phyloP scores from a whole-genome alignment of 2,329 filamentous ascomycete species.

The Penicillium capsulatum region DNA sequence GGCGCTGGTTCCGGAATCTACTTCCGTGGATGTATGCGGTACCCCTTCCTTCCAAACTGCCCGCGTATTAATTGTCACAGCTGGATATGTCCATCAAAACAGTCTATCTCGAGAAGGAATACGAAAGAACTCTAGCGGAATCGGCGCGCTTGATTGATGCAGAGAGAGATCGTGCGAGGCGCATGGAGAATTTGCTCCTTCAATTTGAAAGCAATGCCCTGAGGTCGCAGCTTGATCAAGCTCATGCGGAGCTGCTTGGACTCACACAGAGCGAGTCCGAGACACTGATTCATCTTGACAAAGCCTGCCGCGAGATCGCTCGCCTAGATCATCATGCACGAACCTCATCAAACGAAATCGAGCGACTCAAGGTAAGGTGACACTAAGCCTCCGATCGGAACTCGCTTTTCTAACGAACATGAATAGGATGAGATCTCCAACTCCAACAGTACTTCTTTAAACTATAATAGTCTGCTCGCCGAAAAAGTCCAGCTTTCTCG shows the following conservation, averaged over 20 bases:
- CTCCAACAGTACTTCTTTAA: slow-evolving; percentile 62
- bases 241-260: slow-evolving; percentile 54
- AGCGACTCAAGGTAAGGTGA: slow-evolving; percentile 51
- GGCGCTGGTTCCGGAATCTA: slow-evolving; percentile 11
- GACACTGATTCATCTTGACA: slow-evolving; percentile 47
- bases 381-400: background rate
- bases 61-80: slow-evolving; percentile 13
- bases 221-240: slow-evolving; percentile 56
- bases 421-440: slow-evolving; percentile 65
- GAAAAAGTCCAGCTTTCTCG: slow-evolving; percentile 61
- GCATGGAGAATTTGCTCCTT: slow-evolving; percentile 66
- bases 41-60: background rate
- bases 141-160: slow-evolving; percentile 67
- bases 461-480: slow-evolving; percentile 65
- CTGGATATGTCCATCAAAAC: slow-evolving; percentile 50
- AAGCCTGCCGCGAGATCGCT: slow-evolving; percentile 46
- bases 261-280: slow-evolving; percentile 43
- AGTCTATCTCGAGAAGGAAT: slow-evolving; percentile 62
- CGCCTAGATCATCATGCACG: slow-evolving; percentile 36
- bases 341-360: slow-evolving; percentile 51
- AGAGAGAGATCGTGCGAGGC: slow-evolving; percentile 67
- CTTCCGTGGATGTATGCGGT: slow-evolving; percentile 25
- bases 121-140: slow-evolving; percentile 61
- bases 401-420: slow-evolving; percentile 1
- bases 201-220: slow-evolving; percentile 69